Base-by-base conservation (phyloP, 352 stramenopile species). In the Pythium vanterpoolii region DNA sequence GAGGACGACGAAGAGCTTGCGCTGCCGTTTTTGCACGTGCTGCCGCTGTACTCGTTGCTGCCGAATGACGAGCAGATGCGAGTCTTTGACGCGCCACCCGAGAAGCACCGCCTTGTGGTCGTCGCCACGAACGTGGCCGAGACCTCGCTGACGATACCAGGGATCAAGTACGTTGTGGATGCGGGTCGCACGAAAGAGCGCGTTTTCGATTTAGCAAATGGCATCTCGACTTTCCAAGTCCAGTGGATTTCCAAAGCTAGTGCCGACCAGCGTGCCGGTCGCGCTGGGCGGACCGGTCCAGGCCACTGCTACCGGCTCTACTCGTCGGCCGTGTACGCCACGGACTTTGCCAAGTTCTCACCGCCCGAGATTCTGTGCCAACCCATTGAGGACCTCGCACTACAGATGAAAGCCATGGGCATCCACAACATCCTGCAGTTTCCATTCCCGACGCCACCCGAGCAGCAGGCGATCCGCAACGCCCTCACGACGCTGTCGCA, bases 251-350 rank as follows among this genome's bases (percentile, higher is more conserved):
- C 83, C 4, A 93, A 95, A 63, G 83, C 83, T 9, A 91, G 82
- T 23, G 86, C 86, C 3, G 79, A 92, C 50, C 86, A 95, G 71
- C 83, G 98, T 44, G 93, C 95, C 5, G 98, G 98, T 63, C 94
- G 98, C 58, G 97, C 97, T 11, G 98, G 98, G 19, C 87, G 95
- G 48, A 97, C 90, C 1, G 95, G 96, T 3, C 96, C 97, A 0
- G 98, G 98, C 13, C 97, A 99, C 72, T 99, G 96, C 60, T 99
- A 99, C 65, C 88, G 97, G 21, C 72, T 99, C 40, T 99, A 98
- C 69, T 98, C 91, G 11, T 97, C 91, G 14, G 95, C 90, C 14
- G 93, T 99, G 46, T 99, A 96, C 71, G 83, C 97, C 56, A 96
- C 98, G 30, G 80, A 97, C 27, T 99, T 99, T 68, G 70, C 81